Base-by-base conservation (phyloP, 768 basidiomycete genomes). In the Leccinum disarticulatum region DNA sequence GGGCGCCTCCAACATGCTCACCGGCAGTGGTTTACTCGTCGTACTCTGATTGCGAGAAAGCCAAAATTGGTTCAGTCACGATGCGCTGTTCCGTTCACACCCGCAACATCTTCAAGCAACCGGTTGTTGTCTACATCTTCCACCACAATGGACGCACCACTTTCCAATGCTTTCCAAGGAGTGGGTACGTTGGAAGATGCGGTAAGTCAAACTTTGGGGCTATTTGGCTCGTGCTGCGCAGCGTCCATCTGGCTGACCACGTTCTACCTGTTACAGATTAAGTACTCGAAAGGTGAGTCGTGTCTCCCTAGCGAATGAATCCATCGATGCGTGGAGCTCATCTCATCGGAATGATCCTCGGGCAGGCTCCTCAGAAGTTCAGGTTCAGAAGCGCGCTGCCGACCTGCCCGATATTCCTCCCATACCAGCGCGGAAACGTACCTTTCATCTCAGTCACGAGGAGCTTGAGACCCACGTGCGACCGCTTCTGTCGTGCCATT, bases 401-500 rank as follows among this genome's bases (percentile, higher is more conserved):
- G 55, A 51, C 19, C 43, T 74, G 41, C 74, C 73, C 27, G 61
- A 69, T 11, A 54, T 73, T 19, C 70, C 75, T 11, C 55, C 33
- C 11, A 48, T 72, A 51, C 73, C 77, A 10, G 19, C 55, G 41
- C 77, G 25, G 56, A 69, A 68, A 52, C 74, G 76, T 27, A 76
- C 76, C 6, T 70, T 71, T 35, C 76, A 77, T 61, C 67, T 82
- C 56, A 49, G 38, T 15, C 64, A 70, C 17, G 51, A 59, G 2
- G 77, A 80, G 14, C 59, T 78, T 13, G 66, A 71, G 27, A 55
- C 57, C 19, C 79, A 68, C 43, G 58, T 82, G 10, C 56, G 58
- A 36, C 80, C 81, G 3, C 70, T 83, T 8, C 70, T 77, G 61
- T 64, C 62, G 31, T 70, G 60, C 50, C 61, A 70, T 19, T 74